Conservation (phyloP, 2,329 filamentous ascomycete genomes). For the Hymenoscyphus fructigenus region DNA sequence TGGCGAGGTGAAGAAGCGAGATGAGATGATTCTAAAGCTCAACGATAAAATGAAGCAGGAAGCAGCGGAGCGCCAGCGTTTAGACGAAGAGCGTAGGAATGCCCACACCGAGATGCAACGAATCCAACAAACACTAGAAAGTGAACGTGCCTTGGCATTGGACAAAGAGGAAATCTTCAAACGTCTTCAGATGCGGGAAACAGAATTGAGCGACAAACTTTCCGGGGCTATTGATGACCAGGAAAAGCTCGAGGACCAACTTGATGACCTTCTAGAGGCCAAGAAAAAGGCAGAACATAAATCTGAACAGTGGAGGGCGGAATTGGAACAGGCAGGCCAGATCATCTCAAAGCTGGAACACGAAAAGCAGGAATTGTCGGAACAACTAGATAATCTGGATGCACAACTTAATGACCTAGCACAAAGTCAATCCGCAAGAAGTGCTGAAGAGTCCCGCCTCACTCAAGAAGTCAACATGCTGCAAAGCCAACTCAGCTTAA, state of each 20-base stretch:
- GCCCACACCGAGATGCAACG: conserved; percentile 84
- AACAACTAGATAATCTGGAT: conserved; percentile 69
- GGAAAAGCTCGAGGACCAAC: conserved; percentile 87
- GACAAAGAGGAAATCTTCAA: conserved; percentile 99
- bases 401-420: conserved; percentile 69
- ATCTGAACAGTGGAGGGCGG: conserved; percentile 71
- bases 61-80: conserved; percentile 67
- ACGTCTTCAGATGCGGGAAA: conserved; percentile 86
- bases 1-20: conserved; percentile 89
- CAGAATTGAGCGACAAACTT: conserved; percentile 89
- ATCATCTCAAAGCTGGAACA: conserved; percentile 84
- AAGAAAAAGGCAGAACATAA: conserved; percentile 89
- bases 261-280: conserved; percentile 83
- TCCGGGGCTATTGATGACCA: conserved; percentile 91
- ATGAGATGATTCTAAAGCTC: conserved; percentile 87
- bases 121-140: conserved; percentile 92
- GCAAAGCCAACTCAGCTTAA: conserved; percentile 82
- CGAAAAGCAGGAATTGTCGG: conserved; percentile 75
- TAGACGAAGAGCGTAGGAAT: conserved; percentile 89
- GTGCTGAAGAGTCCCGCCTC: conserved; percentile 72
- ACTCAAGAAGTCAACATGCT: conserved; percentile 87
- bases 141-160: conserved; percentile 88
- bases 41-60: conserved; percentile 82
- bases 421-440: conserved; percentile 68
- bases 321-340: conserved; percentile 87